Evolutionary conservation across 345 rosid genomes (phyloP).

Genomic region (Gossypium thurberi): DNA sequence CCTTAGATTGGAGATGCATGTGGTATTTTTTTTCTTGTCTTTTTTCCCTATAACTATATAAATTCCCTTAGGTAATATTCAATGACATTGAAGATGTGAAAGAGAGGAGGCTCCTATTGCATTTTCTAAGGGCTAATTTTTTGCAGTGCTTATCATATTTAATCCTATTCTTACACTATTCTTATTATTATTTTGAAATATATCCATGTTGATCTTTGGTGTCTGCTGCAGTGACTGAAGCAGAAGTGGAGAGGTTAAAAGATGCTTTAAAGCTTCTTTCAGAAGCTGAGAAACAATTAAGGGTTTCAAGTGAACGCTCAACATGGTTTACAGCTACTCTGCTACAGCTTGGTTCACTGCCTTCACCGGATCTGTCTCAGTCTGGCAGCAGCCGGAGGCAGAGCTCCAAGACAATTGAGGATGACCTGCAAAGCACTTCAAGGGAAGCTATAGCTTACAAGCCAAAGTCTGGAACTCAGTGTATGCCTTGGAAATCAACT

Average conservation of each 20-base stretch:
- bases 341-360: conserved; percentile 82
- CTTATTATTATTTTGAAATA: not conserved
- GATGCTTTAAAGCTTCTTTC: conserved; percentile 95
- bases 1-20: not conserved
- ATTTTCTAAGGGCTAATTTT: not conserved
- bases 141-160: not conserved
- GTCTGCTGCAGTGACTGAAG: conserved; percentile 57
- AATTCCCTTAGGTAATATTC: not conserved
- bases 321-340: conserved; percentile 97
- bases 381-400: conserved; percentile 77
- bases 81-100: not conserved
- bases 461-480: conserved; percentile 48
- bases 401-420: conserved; percentile 82
- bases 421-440: conserved; percentile 67
- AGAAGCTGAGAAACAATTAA: conserved; percentile 86
- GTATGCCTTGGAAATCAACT: conserved; percentile 35
- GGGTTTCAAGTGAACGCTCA: conserved; percentile 83
- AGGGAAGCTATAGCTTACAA: conserved; percentile 52
- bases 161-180: not conserved
- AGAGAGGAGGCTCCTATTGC: not conserved
- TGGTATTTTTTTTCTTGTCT: not conserved
- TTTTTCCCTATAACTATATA: not conserved
- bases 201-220: conserved; percentile 3
- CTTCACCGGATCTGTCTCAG: conserved; percentile 66
- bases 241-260: conserved; percentile 78